Evolutionary conservation across 2,329 filamentous ascomycete genomes (phyloP), one percentile per base, ranked within the genome.

Genomic region (Ophiosphaerella herpotricha): DNA sequence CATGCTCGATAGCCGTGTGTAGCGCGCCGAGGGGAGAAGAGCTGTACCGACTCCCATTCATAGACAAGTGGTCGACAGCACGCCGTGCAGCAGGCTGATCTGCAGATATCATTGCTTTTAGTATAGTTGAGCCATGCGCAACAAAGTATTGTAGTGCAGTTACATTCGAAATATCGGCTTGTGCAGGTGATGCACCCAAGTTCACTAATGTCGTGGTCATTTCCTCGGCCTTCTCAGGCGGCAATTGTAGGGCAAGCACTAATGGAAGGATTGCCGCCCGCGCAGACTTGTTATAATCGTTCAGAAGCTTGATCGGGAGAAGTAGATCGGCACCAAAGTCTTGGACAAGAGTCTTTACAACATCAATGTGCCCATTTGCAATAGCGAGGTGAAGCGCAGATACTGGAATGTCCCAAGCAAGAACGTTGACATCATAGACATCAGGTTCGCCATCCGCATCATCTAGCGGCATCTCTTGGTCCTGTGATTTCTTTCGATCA

Each of bases 371-470:
- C 0, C 89, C 90, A 52, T 84, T 83, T 1, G 89, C 70, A 52
- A 95, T 91, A 7, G 91, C 91, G 24, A 91, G 80, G 68, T 96
- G 91, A 5, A 95, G 78, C 1, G 91, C 85, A 11, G 87, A 88
- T 49, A 85, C 83, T 4, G 86, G 84, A 5, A 80, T 82, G 61
- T 95, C 90, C 91, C 91, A 96, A 1, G 89, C 84, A n/a, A 89
- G 67, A 1, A 88, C 82, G 57, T 95, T 86, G 52, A 92, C 80
- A 58, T 94, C 85, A 68, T 89, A 93, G 44, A 92, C 82, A 70
- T 96, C 90, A 1, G 90, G 89, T 16, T 89, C 87, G 8, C 87
- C 79, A 18, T 82, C 77, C 1, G 50, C 39, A 6, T 85, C 82
- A 5, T 86, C 74, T 8, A 75, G 82, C 1, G 79, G 76, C 1